Evolutionary conservation across 1,139 yeast genomes (phyloP).

Genomic region (Taphrina wiesneri): DNA sequence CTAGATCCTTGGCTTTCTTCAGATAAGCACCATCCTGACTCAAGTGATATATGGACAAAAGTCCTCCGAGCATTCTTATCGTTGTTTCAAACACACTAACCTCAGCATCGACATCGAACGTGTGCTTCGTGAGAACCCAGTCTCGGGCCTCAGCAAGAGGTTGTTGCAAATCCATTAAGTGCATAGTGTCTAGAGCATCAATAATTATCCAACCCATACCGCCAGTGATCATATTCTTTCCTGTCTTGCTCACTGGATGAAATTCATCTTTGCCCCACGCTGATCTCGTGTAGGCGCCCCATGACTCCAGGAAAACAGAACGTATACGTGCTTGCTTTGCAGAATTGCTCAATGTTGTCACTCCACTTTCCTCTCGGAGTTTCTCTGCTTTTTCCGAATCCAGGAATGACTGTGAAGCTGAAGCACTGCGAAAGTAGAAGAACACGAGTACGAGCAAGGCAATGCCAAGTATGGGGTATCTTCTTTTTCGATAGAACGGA

Average conservation of each 20-base stretch:
- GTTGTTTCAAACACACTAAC: conserved; percentile 92
- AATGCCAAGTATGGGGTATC: conserved; percentile 11
- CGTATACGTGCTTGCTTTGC: conserved; percentile 15
- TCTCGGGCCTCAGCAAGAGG: conserved; percentile 65
- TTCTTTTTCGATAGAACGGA: conserved; percentile 8
- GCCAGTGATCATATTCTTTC: conserved; percentile 67
- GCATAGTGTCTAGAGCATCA: conserved; percentile 81
- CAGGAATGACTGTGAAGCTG: not conserved
- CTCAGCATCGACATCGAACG: conserved; percentile 65
- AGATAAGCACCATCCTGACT: conserved; percentile 67
- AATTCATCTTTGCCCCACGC: conserved; percentile 85
- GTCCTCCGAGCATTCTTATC: conserved; percentile 89
- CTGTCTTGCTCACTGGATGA: conserved; percentile 59
- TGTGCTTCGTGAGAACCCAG: conserved; percentile 68
- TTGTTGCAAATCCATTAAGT: conserved; percentile 72
- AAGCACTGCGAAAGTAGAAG: not conserved
- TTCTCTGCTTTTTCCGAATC: not conserved
- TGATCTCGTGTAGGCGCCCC: conserved; percentile 72
- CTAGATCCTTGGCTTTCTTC: conserved; percentile 75
- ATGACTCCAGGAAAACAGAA: conserved; percentile 60
- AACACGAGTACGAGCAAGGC: not conserved
- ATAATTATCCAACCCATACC: conserved; percentile 97
- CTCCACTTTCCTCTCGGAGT: not conserved
- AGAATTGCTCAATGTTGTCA: not conserved
- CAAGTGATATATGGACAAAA: conserved; percentile 75